These are phyloP conservation scores for Alternaria sp. DNA, from an alignment of 2,329 filamentous ascomycete genomes.

Conservation along the genomic window DNA sequence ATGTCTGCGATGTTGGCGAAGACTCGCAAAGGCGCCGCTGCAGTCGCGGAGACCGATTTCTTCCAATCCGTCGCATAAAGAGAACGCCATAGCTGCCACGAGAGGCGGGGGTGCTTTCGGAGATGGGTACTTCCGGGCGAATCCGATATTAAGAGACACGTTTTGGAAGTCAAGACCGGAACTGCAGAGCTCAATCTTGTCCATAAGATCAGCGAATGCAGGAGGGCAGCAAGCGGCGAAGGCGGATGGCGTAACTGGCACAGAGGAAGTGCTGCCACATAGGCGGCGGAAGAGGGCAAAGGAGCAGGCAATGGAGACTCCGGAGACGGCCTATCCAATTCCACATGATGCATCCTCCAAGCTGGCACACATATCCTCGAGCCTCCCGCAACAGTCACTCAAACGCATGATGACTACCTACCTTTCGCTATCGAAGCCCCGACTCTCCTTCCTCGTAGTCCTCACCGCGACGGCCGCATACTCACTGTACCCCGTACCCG, in stretches of 20 bases:
- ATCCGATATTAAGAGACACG: slow-evolving; percentile 44
- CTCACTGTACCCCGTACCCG: slow-evolving; percentile 90
- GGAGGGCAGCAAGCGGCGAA: slow-evolving; percentile 17
- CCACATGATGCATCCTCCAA: slow-evolving; percentile 69
- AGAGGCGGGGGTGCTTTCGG: slow-evolving; percentile 45
- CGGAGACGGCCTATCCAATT: slow-evolving; percentile 46
- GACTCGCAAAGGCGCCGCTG: slow-evolving; percentile 32
- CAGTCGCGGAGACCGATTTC: slow-evolving; percentile 42
- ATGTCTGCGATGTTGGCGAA: slow-evolving; percentile 48
- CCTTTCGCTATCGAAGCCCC: slow-evolving; percentile 93
- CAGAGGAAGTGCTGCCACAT: slow-evolving; percentile 46
- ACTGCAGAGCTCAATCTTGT: slow-evolving; percentile 43
- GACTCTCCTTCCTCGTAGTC: slow-evolving; percentile 88
- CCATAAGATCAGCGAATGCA: slow-evolving; percentile 14
- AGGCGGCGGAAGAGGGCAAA: slow-evolving; percentile 45
- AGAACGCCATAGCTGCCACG: slow-evolving; percentile 40
- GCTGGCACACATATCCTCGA: slow-evolving; percentile 65
- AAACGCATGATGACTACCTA: slow-evolving; percentile 79
- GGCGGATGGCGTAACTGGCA: slow-evolving; percentile 16
- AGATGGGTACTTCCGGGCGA: slow-evolving; percentile 53
- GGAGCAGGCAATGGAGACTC: slow-evolving; percentile 28
- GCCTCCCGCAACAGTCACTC: slow-evolving; percentile 65
- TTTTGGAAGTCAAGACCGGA: slow-evolving; percentile 41
- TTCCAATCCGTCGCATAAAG: slow-evolving; percentile 33
- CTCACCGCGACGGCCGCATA: slow-evolving; percentile 92